Conservation (phyloP, 306 rosid species). For the Oxytropis ochrocephala region DNA sequence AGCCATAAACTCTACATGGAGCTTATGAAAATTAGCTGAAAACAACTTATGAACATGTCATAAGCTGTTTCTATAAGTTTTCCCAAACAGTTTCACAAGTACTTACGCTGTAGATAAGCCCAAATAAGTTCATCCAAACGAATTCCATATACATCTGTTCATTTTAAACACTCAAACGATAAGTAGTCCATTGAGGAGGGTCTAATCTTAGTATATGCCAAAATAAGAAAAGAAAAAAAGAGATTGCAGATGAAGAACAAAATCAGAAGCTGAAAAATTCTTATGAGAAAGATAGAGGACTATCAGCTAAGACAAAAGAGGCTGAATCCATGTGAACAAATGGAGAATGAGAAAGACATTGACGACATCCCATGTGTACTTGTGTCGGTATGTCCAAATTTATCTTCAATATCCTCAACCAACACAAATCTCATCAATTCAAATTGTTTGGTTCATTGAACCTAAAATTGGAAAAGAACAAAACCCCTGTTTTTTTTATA, state of each 20-base stretch:
- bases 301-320: not conserved
- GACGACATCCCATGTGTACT: conserved; percentile 15
- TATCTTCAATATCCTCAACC: not conserved
- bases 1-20: no score
- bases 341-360: conserved; percentile 11
- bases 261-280: not conserved
- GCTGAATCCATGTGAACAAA: conserved; percentile 31
- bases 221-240: no score
- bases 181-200: no score
- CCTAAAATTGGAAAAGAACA: conserved; percentile 1
- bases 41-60: no score
- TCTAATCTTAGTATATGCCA: no score
- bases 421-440: not conserved
- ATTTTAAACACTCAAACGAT: no score
- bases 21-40: no score
- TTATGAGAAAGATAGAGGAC: not conserved
- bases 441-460: not conserved
- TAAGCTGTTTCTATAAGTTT: no score
- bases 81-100: no score
- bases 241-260: not conserved
- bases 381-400: not conserved
- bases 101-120: no score
- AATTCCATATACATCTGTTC: no score
- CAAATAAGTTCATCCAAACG: no score
- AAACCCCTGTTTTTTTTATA: not conserved